Percentiles rank a stretch among this genome's conserved stretches.
Evolutionary conservation across 768 basidiomycete species (phyloP).

Genomic region (Clavaria fumosa): DNA sequence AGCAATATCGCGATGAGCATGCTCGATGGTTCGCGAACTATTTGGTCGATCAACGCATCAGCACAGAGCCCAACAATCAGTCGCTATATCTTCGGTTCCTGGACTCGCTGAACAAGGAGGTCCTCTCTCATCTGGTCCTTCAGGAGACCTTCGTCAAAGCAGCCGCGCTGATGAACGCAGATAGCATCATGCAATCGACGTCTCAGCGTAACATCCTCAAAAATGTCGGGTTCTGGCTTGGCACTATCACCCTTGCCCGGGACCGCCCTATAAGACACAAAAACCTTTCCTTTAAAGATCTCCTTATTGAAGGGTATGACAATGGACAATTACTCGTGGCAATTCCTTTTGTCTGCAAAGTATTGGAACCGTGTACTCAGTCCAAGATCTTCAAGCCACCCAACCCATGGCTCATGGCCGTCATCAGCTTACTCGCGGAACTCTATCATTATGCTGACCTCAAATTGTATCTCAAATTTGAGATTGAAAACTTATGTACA

Average conservation of each 20-base stretch:
- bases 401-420: conserved; percentile 97
- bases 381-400: conserved; percentile 91
- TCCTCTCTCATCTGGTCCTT: conserved; percentile 62
- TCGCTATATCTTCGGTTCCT: conserved; percentile 88
- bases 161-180: conserved; percentile 74
- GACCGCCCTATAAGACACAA: conserved; percentile 87
- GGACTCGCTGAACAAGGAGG: conserved; percentile 58
- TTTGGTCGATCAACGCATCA: conserved; percentile 89
- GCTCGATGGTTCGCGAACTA: conserved; percentile 97
- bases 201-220: conserved; percentile 80
- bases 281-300: conserved; percentile 91
- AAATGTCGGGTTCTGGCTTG: conserved; percentile 92
- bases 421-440: conserved; percentile 81
- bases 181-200: conserved; percentile 72
- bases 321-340: conserved; percentile 81
- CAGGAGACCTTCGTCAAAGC: conserved; percentile 91
- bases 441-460: conserved; percentile 96
- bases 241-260: conserved; percentile 81
- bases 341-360: conserved; percentile 97
- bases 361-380: conserved; percentile 76
- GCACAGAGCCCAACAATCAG: conserved; percentile 95
- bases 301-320: conserved; percentile 93
- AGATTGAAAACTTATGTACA: conserved; percentile 95
- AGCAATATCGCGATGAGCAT: conserved; percentile 68
- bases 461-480: conserved; percentile 94